A percentile compares a stretch with the other conserved stretches of the same genome.
These are phyloP conservation scores for Pouteria campechiana DNA, from an alignment of 179 eudicot species.

Conservation along the genomic window DNA sequence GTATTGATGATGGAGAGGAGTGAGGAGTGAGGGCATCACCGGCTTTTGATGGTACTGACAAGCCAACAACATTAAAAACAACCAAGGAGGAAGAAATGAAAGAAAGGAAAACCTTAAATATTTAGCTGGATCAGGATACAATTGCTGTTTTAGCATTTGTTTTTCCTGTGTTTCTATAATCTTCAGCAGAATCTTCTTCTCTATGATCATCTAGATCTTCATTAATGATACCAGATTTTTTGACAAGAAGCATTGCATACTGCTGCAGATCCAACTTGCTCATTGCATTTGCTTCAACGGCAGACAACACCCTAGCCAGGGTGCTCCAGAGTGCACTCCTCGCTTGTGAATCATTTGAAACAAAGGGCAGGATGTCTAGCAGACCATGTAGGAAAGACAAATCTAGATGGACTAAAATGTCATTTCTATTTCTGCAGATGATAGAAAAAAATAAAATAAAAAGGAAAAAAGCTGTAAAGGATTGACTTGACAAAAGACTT, in stretches of 20 bases:
- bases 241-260: constrained; percentile 36
- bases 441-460: not conserved
- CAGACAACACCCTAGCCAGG: constrained; percentile 41
- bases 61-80: not conserved
- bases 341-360: constrained; percentile 78
- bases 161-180: constrained; percentile 15
- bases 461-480: not conserved
- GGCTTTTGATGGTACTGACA: not conserved
- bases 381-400: constrained; percentile 59
- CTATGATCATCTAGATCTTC: constrained; percentile 58
- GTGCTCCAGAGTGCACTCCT: constrained; percentile 83
- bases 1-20: not conserved
- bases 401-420: constrained; percentile 40
- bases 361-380: constrained; percentile 62
- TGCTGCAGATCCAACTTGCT: constrained; percentile 30
- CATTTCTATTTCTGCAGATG: not conserved
- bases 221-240: constrained; percentile 58
- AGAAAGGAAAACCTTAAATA: not conserved
- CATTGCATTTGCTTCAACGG: constrained; percentile 32
- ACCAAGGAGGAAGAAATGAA: not conserved
- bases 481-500: not conserved
- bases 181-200: constrained; percentile 18
- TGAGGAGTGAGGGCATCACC: not conserved
- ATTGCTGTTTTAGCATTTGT: constrained; percentile 31
- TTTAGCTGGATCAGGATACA: constrained; percentile 42